Conservation (phyloP, 306 rosid genomes). For the Cucurbita ficifolia region DNA sequence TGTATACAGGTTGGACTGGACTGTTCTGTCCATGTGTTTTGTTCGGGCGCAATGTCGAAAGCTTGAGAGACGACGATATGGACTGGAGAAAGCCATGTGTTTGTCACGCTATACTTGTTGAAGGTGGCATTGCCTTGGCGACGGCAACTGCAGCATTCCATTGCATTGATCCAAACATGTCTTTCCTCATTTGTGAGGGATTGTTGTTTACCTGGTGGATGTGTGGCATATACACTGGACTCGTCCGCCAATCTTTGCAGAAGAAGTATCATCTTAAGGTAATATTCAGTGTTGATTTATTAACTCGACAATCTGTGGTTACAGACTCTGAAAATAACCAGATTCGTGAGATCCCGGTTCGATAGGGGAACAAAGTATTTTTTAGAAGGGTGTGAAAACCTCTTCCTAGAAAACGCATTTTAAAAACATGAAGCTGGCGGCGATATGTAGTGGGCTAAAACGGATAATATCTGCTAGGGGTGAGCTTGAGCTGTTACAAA, state of each 20-base stretch:
- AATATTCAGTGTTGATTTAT: not conserved
- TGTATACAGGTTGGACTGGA: slow-evolving; percentile 63
- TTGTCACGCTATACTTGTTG: slow-evolving; percentile 84
- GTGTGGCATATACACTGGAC: slow-evolving; percentile 90
- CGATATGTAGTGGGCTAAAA: too few relatives aligned
- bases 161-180: slow-evolving; percentile 48
- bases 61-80: slow-evolving; percentile 53
- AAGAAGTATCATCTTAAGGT: slow-evolving; percentile 92
- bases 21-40: slow-evolving; percentile 84
- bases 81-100: slow-evolving; percentile 75
- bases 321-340: not conserved
- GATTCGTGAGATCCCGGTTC: not conserved
- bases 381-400: too few relatives aligned
- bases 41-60: slow-evolving; percentile 81
- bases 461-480: too few relatives aligned
- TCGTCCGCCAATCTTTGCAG: slow-evolving; percentile 73
- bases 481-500: too few relatives aligned
- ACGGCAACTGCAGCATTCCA: slow-evolving; percentile 49
- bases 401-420: too few relatives aligned
- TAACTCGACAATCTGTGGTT: not conserved
- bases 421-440: too few relatives aligned
- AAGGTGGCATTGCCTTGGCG: slow-evolving; percentile 86
- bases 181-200: slow-evolving; percentile 72
- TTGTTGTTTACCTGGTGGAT: slow-evolving; percentile 94
- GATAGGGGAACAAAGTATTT: too few relatives aligned